Percentiles rank a stretch among this genome's conserved stretches.
phyloP scores from a whole-genome alignment of 805 yeast genomes.

The Spathaspora boniae region DNA sequence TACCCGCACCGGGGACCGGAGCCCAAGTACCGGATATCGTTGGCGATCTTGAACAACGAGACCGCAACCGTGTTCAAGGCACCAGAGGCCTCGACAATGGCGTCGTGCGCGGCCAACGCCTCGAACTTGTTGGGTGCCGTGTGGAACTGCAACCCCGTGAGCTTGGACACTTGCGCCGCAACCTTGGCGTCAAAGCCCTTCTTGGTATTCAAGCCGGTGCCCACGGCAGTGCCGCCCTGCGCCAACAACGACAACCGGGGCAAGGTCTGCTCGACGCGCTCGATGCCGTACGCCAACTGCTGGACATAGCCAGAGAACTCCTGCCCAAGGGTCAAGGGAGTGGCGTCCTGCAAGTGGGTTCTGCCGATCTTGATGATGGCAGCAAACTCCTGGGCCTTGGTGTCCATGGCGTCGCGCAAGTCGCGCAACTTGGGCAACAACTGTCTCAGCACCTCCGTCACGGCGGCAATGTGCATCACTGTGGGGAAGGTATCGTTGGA shows the following conservation, averaged over 20 bases:
- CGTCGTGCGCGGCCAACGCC: constrained; percentile 41
- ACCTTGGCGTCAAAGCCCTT: constrained; percentile 34
- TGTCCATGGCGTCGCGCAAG: constrained; percentile 30
- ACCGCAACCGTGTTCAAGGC: constrained; percentile 37
- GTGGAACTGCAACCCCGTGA: constrained; percentile 31
- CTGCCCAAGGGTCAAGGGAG: constrained; percentile 39
- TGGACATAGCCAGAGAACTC: constrained; percentile 39
- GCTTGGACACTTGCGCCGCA: constrained; percentile 29
- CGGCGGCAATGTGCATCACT: constrained; percentile 42
- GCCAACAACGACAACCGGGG: constrained; percentile 34
- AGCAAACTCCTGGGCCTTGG: constrained; percentile 28
- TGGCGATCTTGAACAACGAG: constrained; percentile 37
- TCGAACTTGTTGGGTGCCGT: constrained; percentile 41
- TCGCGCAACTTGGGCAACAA: constrained; percentile 31
- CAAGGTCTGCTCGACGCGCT: constrained; percentile 27
- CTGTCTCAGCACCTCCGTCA: constrained; percentile 25
- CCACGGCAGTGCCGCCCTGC: constrained; percentile 43
- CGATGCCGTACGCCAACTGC: constrained; percentile 33
- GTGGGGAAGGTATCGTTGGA: constrained; percentile 41
- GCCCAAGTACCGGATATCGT: constrained; percentile 38
- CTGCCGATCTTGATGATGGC: constrained; percentile 38
- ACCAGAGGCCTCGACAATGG: constrained; percentile 39
- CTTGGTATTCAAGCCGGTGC: constrained; percentile 37
- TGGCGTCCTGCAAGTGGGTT: constrained; percentile 41
- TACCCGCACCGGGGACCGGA: constrained; percentile 41